Base-by-base conservation (phyloP, 176 grass and related monocot species). In the Oryza meridionalis region DNA sequence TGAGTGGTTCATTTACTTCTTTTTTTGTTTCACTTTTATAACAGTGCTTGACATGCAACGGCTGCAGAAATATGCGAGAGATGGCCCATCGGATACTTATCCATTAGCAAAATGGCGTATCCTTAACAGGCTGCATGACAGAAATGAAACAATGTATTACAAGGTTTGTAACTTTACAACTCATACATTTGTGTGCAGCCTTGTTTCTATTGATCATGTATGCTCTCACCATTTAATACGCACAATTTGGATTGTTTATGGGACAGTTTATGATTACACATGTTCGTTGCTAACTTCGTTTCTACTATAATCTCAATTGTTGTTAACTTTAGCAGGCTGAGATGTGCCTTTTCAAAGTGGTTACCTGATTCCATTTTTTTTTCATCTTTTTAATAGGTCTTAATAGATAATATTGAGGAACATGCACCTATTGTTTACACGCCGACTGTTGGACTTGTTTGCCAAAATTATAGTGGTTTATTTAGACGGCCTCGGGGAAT, bases 91-190 rank as follows among this genome's bases (percentile, higher is more conserved):
- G 61, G 96, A 98, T 83, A 92, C 93, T 69, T 95, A 85, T 76
- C 82, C 88, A 73, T 79, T 98, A 72, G 96, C 96, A 73, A 95
- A 98, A 88, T 98, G 96, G 93, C 96, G 96, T 65, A 94, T 98
- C 73, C 91, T 98, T 40, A 98, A 98, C 63, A 95, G 96, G 75
- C 91, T 95, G 64, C 93, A 98, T 67, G 96, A 95, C 87, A 87
- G 96, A 95, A 98, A 98, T 85, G 96, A 98, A 83, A 94, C 93
- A 62, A 94, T 98, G 96, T 98, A 93, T 84, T 94, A 98, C 87
- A 95, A 98, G 93, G 96, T 93, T 70, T 79, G 82, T 69, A 65
- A 79, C 35, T 77, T 44, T 31, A 81, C 58, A 73, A 59, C 9
- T 68, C 50, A 17, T 27, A 45, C 42, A 69, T 69, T 81, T 68